Evolutionary conservation across 2,329 filamentous ascomycete genomes (phyloP).

Genomic region (Fusarium liriodendri): DNA sequence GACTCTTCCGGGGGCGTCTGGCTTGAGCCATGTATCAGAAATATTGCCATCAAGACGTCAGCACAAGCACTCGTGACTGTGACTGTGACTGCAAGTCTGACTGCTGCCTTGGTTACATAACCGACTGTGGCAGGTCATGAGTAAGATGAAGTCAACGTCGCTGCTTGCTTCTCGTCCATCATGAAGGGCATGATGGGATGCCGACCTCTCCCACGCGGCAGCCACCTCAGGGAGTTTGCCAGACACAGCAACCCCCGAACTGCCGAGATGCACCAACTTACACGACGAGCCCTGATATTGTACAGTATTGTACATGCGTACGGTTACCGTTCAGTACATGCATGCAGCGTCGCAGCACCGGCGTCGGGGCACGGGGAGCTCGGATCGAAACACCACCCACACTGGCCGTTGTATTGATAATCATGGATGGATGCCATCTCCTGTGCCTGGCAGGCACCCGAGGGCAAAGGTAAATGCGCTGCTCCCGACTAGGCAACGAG

Average conservation of each 20-base stretch:
- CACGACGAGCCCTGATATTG: neutral
- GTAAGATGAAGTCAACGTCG: neutral
- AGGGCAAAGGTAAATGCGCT: neutral
- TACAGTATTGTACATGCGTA: neutral
- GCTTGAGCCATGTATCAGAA: conserved; percentile 3
- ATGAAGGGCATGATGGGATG: neutral
- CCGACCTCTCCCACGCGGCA: conserved; percentile 1
- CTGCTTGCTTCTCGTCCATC: neutral
- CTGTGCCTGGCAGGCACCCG: neutral
- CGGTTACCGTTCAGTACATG: neutral
- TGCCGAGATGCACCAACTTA: conserved; percentile 3
- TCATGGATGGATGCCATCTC: neutral
- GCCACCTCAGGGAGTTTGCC: neutral
- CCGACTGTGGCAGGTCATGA: neutral
- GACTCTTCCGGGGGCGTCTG: neutral
- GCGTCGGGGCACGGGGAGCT: neutral
- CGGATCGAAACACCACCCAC: neutral
- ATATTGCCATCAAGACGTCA: conserved; percentile 8
- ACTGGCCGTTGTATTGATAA: conserved; percentile 1
- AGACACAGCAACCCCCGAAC: neutral
- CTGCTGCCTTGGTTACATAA: conserved; percentile 3
- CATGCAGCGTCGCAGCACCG: neutral
- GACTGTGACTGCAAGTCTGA: neutral
- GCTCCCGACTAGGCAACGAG: neutral
- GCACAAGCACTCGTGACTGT: neutral